Evolutionary conservation across 306 rosid genomes (phyloP).

Genomic region (Ormosia emarginata): DNA sequence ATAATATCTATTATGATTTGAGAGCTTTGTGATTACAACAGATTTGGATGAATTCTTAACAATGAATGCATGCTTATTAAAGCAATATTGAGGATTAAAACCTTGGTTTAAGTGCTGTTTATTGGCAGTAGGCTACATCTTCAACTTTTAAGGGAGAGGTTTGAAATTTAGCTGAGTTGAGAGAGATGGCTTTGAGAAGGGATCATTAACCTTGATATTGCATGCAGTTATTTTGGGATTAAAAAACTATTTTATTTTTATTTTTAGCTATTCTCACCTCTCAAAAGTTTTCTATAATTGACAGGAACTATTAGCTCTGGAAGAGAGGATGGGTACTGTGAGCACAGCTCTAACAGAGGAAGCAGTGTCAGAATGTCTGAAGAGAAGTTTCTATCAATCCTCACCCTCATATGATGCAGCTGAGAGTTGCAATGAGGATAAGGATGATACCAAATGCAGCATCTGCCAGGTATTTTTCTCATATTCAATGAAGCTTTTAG

Average conservation of each 20-base stretch:
- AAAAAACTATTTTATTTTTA: not conserved
- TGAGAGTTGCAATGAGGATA: slow-evolving; percentile 32
- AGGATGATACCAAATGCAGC: slow-evolving; percentile 78
- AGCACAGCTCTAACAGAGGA: slow-evolving; percentile 93
- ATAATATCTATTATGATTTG: not conserved
- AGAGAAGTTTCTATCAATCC: slow-evolving; percentile 51
- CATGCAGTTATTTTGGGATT: not conserved
- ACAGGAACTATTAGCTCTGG: slow-evolving; percentile 91
- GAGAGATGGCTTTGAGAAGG: not conserved
- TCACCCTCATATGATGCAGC: slow-evolving; percentile 36
- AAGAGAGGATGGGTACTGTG: slow-evolving; percentile 96
- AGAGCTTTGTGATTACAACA: not conserved
- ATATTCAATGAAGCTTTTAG: not conserved
- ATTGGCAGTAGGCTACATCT: not conserved
- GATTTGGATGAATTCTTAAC: slow-evolving; percentile 12
- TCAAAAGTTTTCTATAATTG: not conserved
- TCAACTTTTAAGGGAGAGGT: not conserved
- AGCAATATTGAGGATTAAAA: not conserved
- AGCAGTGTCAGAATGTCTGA: slow-evolving; percentile 61
- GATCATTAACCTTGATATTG: not conserved
- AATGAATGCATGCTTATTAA: not conserved
- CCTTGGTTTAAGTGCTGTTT: not conserved
- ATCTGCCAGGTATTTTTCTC: slow-evolving; percentile 74
- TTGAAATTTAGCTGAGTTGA: slow-evolving; percentile 8
- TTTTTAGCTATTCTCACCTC: slow-evolving; percentile 5